phyloP scores from a whole-genome alignment of 2,329 filamentous ascomycete species.

The Boeremia exigua region DNA sequence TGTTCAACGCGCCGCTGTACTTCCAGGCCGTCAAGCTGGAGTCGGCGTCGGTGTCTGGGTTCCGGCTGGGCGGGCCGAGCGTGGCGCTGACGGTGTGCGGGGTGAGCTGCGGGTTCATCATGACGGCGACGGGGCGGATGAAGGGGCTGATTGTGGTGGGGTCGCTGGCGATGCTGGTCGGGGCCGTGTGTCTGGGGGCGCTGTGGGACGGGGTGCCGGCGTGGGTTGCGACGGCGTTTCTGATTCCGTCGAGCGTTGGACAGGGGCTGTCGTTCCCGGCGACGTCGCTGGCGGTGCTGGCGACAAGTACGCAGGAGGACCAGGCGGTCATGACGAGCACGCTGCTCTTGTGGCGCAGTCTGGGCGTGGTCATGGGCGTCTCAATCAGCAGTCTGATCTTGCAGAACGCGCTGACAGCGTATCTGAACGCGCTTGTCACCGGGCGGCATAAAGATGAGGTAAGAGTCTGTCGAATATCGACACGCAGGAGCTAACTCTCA shows the following conservation, averaged over 20 bases:
- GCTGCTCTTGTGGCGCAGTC: slow-evolving; percentile 71
- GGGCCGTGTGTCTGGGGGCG: slow-evolving; percentile 41
- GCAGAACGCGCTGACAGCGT: slow-evolving; percentile 71
- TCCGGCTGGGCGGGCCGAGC: slow-evolving; percentile 71
- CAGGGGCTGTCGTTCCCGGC: slow-evolving; percentile 53
- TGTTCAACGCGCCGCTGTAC: slow-evolving; percentile 76
- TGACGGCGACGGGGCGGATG: slow-evolving; percentile 52
- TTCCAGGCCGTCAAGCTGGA: slow-evolving; percentile 60
- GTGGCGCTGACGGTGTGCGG: slow-evolving; percentile 54
- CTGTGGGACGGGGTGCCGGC: slow-evolving; percentile 50
- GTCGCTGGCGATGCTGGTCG: slow-evolving; percentile 46
- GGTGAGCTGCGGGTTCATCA: slow-evolving; percentile 52
- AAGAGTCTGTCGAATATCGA: slow-evolving; percentile 6
- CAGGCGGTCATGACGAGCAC: slow-evolving; percentile 66
- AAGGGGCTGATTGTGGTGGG: slow-evolving; percentile 51
- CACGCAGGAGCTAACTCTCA: slow-evolving; percentile 11
- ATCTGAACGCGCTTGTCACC: slow-evolving; percentile 64
- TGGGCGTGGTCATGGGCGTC: slow-evolving; percentile 77
- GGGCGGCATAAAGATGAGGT: slow-evolving; percentile 63
- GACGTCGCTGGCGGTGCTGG: slow-evolving; percentile 50
- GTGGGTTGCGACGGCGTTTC: slow-evolving; percentile 51
- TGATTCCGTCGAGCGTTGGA: slow-evolving; percentile 49
- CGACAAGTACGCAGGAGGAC: slow-evolving; percentile 52
- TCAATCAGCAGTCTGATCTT: slow-evolving; percentile 73
- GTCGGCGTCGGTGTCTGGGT: slow-evolving; percentile 72